Evolutionary conservation across 306 rosid genomes (phyloP), one percentile per base, ranked within the genome.

Genomic region (Vicia villosa): DNA sequence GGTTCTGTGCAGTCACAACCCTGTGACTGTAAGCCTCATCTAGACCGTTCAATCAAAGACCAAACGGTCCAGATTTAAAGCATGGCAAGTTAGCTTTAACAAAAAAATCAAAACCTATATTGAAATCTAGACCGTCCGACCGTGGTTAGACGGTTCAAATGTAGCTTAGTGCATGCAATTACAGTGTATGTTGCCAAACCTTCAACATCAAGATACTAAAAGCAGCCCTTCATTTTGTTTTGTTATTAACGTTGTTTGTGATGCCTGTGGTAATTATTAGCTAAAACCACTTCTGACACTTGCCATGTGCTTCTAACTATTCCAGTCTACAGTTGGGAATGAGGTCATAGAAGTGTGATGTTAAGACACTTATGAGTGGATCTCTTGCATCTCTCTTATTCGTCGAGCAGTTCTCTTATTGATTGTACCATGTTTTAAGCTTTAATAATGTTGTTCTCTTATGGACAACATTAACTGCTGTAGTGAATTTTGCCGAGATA

Each of bases 391-490:
- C 10, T 54, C 13, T 54, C 60, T 5, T 21, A 52, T 10, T 52
- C 30, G 11, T 22, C 4, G 59, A 10, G 21, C 17, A 75, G 9
- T 21, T 75, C 50, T 69, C 63, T 68, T 56, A 15, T 40, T 50
- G 9, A 41, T 14, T 37, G 17, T 41, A 63, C 28, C 49, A 20
- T 54, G 26, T 6, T 69, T 76, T 15, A 57, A 51, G 49, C 66
- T 77, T 73, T 47, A 52, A 16, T 28, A 50, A 24, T 63, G 16
- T 56, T n/a, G n/a, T n/a, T n/a, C n/a, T n/a, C n/a, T n/a, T n/a
- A n/a, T n/a, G n/a, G n/a, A n/a, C n/a, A n/a, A n/a, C n/a, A n/a
- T n/a, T n/a, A n/a, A n/a, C n/a, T n/a, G n/a, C n/a, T n/a, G n/a
- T n/a, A 22, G 24, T 22, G 24, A 22, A 22, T n/a, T n/a, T n/a